Base-by-base conservation (phyloP, 1,139 yeast genomes). In the Zygotorulaspora mrakii region DNA sequence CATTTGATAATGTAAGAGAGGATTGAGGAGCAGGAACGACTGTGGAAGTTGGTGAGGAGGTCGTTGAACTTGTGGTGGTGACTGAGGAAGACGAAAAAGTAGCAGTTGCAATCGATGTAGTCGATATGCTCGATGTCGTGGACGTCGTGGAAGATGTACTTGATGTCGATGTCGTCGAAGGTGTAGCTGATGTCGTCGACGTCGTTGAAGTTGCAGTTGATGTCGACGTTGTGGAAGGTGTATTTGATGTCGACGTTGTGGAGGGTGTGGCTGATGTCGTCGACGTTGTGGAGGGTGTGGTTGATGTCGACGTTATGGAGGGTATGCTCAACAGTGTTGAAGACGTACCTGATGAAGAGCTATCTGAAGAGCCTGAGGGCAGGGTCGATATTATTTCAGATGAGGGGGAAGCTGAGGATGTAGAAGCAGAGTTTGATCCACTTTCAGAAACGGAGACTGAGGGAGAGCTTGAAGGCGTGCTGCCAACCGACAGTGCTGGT, bases 151-250 rank as follows among this genome's bases (percentile, higher is more conserved):
- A 32, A 5, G 57, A 27, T 11, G 54, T 28, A 10, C 49, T 37
- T 22, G 50, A 12, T 18, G 43, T 21, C 17, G 42, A 22, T n/a
- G 10, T 8, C 6, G 57, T 26, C 9, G 53, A 32, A 5, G 57
- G 25, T 11, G 54, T 28, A 10, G 50, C 36, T 22, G 50, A 12
- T 18, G 43, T 21, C 17, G 42, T 25, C n/a, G 10, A 6, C 6
- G 57, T 26, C 9, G 53, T 32, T 5, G 57, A 27, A n/a, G 54
- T 28, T 9, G 50, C 36, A 23, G 50, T n/a, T 18, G 43, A 23
- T 14, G 42, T 25, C n/a, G 10, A 6, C 6, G 57, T 26, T 8
- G 53, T 32, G 5, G 57, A 27, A n/a, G 54, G 26, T 9, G 50
- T 37, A 23, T 49, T n/a, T 18, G 43, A 23, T 14, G 42, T 25